phyloP scores from a whole-genome alignment of 2,329 filamentous ascomycete species.

The Nannizziopsis barbatae region DNA sequence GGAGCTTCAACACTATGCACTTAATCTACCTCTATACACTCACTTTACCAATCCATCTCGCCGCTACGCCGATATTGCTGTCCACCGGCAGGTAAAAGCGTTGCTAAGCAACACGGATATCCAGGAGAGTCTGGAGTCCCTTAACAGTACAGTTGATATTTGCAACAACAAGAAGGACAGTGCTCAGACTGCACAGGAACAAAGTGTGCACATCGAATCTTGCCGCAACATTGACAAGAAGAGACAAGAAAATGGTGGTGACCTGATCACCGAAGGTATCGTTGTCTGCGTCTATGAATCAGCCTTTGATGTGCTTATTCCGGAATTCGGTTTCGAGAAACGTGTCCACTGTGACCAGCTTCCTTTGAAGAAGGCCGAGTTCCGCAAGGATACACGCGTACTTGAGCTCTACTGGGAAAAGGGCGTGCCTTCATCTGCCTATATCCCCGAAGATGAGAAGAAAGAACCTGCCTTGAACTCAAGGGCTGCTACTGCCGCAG shows the following conservation, averaged over 20 bases:
- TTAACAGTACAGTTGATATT: conserved; percentile 85
- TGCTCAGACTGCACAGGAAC: conserved; percentile 91
- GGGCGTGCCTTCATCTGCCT: conserved; percentile 89
- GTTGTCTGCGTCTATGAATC: conserved; percentile 97
- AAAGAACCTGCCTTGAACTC: conserved; percentile 69
- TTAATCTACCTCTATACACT: conserved; percentile 89
- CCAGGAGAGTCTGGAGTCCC: conserved; percentile 72
- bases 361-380: conserved; percentile 96
- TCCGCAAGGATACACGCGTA: conserved; percentile 87
- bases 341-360: conserved; percentile 97
- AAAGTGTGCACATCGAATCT: conserved; percentile 96
- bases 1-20: conserved; percentile 74
- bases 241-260: conserved; percentile 72
- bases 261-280: conserved; percentile 90
- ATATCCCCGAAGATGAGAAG: conserved; percentile 91
- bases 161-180: conserved; percentile 99
- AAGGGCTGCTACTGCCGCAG: conserved; percentile 61
- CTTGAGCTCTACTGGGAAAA: conserved; percentile 99
- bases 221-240: conserved; percentile 93
- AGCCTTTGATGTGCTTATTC: conserved; percentile 94
- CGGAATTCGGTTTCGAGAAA: conserved; percentile 98
- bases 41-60: conserved; percentile 94
- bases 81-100: conserved; percentile 86
- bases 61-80: conserved; percentile 87
- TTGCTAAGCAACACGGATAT: conserved; percentile 75